Percentiles rank a stretch among this genome's conserved stretches.
phyloP scores from a whole-genome alignment of 2,329 filamentous ascomycete genomes.

The Thermoascus crustaceus region DNA sequence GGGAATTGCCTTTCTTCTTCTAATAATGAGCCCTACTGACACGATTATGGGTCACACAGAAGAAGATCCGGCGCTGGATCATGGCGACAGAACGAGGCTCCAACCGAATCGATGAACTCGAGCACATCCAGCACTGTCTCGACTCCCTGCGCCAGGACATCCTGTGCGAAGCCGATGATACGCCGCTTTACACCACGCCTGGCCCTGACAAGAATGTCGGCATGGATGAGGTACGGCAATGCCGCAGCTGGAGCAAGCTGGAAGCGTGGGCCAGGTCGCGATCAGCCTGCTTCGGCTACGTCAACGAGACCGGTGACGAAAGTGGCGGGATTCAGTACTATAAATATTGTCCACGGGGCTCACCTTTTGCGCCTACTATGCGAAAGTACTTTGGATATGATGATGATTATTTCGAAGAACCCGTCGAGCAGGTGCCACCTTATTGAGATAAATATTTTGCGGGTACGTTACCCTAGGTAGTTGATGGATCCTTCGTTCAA shows the following conservation, averaged over 20 bases:
- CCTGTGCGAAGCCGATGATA: slow-evolving; percentile 25
- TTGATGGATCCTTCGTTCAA: no score
- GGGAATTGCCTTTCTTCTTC: no score
- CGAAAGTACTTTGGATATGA: neutral
- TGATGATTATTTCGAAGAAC: neutral
- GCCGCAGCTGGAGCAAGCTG: slow-evolving; percentile 20
- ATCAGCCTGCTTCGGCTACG: slow-evolving; percentile 9
- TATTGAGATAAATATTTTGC: no score
- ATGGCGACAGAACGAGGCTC: neutral
- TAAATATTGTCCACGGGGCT: neutral
- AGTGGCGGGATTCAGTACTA: neutral
- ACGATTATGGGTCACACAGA: no score
- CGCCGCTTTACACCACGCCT: slow-evolving; percentile 15
- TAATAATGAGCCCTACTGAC: no score
- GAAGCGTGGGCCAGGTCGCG: slow-evolving; percentile 15
- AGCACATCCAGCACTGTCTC: slow-evolving; percentile 19
- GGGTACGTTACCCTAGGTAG: no score
- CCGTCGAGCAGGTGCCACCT: neutral
- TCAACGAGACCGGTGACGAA: neutral
- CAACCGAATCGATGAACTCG: slow-evolving; percentile 5
- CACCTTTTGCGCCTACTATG: neutral
- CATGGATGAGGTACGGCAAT: slow-evolving; percentile 17
- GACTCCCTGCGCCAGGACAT: slow-evolving; percentile 20
- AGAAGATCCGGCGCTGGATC: slow-evolving; percentile 10
- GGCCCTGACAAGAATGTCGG: slow-evolving; percentile 10